These are phyloP conservation scores for Schoenoplectus tabernaemontani DNA, from an alignment of 202 grass and related monocot genomes.

Conservation along the genomic window DNA sequence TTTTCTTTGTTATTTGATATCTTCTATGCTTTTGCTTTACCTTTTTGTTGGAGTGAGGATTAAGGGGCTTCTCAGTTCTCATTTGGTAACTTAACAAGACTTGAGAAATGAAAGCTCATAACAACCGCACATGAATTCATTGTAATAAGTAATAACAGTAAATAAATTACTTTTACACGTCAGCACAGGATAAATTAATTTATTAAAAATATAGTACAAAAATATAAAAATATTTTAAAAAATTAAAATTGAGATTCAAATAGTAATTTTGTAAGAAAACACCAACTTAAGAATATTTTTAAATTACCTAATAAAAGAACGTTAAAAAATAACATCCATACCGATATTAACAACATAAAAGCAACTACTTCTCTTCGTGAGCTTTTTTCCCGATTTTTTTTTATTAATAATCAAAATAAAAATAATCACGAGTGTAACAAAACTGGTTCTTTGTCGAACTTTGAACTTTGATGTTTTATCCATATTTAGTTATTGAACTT, in stretches of 20 bases:
- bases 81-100: not conserved
- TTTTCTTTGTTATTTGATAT: not conserved
- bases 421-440: too few species aligned
- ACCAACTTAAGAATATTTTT: not conserved
- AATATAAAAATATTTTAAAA: not conserved
- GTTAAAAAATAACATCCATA: not conserved
- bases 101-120: not conserved
- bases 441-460: too few species aligned
- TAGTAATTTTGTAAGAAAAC: not conserved
- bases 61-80: not conserved
- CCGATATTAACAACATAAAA: not conserved
- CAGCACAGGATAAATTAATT: not conserved
- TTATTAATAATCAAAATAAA: too few species aligned
- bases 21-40: constrained; percentile 19
- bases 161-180: not conserved
- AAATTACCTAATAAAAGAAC: not conserved
- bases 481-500: too few species aligned
- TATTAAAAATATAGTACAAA: not conserved
- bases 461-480: too few species aligned
- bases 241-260: not conserved
- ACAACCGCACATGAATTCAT: not conserved
- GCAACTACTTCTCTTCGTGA: not conserved
- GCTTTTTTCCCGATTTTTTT: too few species aligned
- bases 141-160: not conserved
- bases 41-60: constrained; percentile 13